These are phyloP conservation scores for Aspergillus fructus DNA, from an alignment of 2,329 filamentous ascomycete genomes.

Conservation along the genomic window DNA sequence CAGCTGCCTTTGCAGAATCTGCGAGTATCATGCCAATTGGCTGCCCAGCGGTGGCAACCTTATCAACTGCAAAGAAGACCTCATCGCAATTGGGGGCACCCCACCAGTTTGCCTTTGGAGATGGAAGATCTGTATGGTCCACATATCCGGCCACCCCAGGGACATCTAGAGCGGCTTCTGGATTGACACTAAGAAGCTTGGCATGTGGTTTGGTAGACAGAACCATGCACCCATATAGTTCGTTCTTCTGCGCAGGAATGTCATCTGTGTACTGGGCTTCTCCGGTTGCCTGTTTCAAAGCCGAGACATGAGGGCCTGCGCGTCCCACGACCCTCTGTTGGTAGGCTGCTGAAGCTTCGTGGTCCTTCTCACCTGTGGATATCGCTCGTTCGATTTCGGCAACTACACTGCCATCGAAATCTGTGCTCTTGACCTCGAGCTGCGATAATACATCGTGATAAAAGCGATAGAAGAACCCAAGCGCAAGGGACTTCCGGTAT, in stretches of 20 bases:
- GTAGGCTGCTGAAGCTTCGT: conserved; percentile 72
- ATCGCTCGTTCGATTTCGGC: conserved; percentile 83
- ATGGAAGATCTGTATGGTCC: conserved; percentile 78
- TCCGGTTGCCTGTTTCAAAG: conserved; percentile 88
- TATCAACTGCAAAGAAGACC: conserved; percentile 84
- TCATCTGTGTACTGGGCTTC: conserved; percentile 97
- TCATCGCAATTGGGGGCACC: conserved; percentile 84
- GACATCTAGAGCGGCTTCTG: conserved; percentile 72
- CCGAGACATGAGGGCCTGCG: conserved; percentile 82
- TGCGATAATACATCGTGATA: conserved; percentile 81
- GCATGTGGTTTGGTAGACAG: conserved; percentile 87
- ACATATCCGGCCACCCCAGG: conserved; percentile 84
- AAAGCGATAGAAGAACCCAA: conserved; percentile 96
- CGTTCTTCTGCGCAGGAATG: conserved; percentile 81
- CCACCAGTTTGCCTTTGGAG: conserved; percentile 81
- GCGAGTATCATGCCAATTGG: conserved; percentile 89
- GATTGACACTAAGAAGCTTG: conserved; percentile 76
- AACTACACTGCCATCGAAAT: conserved; percentile 71
- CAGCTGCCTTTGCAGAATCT: conserved; percentile 72
- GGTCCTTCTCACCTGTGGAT: conserved; percentile 76
- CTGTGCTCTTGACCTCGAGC: conserved; percentile 47
- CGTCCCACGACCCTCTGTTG: conserved; percentile 81
- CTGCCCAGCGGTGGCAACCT: conserved; percentile 86
- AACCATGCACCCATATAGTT: conserved; percentile 84
- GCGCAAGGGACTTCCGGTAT: conserved; percentile 83